phyloP scores from a whole-genome alignment of 129 eudicot genomes.

The Flaveria bidentis region DNA sequence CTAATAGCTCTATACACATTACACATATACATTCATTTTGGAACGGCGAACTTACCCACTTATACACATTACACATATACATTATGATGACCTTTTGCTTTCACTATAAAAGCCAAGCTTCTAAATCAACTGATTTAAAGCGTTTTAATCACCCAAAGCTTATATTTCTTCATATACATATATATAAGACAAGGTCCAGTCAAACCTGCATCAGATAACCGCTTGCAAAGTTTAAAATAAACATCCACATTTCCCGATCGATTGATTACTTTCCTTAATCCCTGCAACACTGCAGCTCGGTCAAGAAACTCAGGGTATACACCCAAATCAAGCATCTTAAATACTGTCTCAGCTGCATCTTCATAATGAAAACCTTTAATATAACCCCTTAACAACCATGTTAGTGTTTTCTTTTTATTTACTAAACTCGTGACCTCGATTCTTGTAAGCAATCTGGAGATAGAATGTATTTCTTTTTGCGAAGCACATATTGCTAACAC shows the following conservation, averaged over 20 bases:
- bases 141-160: conserved; percentile 79
- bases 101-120: conserved; percentile 16
- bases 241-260: conserved; percentile 56
- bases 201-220: conserved; percentile 68
- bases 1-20: conserved; percentile 35
- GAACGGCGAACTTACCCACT: too few relatives aligned
- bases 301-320: conserved; percentile 68
- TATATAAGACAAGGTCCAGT: conserved; percentile 74
- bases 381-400: conserved; percentile 90
- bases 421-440: conserved; percentile 52
- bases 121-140: conserved; percentile 33
- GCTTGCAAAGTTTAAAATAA: conserved; percentile 69
- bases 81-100: conserved; percentile 12
- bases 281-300: conserved; percentile 73
- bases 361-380: conserved; percentile 75
- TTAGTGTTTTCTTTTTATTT: conserved; percentile 58
- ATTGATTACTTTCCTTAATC: conserved; percentile 59
- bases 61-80: conserved; percentile 28
- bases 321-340: conserved; percentile 75
- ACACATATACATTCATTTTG: conserved; percentile 12
- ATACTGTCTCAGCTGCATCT: conserved; percentile 72
- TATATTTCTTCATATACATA: conserved; percentile 61
- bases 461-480: conserved; percentile 52
- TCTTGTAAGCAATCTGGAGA: conserved; percentile 64
- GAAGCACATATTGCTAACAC: conserved; percentile 92